Conservation (phyloP, 805 yeast species). For the Saccharomycopsis fodiens region DNA sequence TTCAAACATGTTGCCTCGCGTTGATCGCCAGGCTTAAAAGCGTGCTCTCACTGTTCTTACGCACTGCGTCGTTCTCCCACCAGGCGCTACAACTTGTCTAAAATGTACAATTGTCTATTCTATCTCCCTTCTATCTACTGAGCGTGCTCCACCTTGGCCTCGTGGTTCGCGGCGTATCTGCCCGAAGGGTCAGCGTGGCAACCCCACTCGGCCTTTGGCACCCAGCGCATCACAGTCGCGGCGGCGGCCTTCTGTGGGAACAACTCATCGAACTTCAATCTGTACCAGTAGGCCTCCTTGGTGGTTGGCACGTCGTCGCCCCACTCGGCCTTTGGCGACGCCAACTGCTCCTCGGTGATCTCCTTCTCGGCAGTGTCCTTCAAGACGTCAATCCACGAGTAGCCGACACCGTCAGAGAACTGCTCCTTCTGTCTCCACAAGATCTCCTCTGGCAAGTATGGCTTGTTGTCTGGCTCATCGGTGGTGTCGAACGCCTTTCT, state of each 20-base stretch:
- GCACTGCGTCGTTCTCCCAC: too few species aligned
- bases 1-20: too few species aligned
- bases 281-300: conserved; percentile 99
- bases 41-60: too few species aligned
- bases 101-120: too few species aligned
- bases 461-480: conserved; percentile 67
- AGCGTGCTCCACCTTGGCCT: conserved; percentile 43
- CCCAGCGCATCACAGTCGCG: conserved; percentile 97
- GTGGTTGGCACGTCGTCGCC: conserved; percentile 92
- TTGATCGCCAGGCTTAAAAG: too few species aligned
- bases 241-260: conserved; percentile 93
- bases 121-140: conserved; percentile 9
- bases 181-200: conserved; percentile 99
- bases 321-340: conserved; percentile 92
- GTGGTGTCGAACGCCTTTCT: conserved; percentile 96
- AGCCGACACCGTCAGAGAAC: conserved; percentile 98
- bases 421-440: conserved; percentile 99
- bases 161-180: conserved; percentile 89
- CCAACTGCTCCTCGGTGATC: conserved; percentile 85
- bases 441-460: conserved; percentile 94
- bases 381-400: conserved; percentile 97
- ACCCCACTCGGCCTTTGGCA: conserved; percentile 99
- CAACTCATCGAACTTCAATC: conserved; percentile 89
- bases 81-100: too few species aligned
- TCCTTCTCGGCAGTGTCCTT: conserved; percentile 89